Evolutionary conservation across 306 rosid genomes (phyloP).

Genomic region (Cicer bijugum): DNA sequence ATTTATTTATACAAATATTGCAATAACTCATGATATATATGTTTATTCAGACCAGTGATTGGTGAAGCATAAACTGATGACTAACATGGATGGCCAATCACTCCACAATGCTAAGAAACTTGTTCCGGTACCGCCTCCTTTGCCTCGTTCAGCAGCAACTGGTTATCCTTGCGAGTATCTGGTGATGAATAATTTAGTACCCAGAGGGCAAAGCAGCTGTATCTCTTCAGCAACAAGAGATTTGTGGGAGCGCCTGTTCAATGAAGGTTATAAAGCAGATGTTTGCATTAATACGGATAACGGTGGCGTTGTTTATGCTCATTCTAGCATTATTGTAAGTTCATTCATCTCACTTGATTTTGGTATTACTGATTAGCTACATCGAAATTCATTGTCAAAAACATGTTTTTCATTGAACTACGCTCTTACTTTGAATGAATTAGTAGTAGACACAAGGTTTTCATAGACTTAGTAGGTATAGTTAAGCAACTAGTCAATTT

Average conservation of each 20-base stretch:
- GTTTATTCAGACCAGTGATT: constrained; percentile 53
- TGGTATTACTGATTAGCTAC: constrained; percentile 27
- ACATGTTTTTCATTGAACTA: neutral
- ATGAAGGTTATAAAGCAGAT: constrained; percentile 79
- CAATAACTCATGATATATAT: neutral
- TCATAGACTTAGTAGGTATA: neutral
- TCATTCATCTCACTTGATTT: constrained; percentile 26
- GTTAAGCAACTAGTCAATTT: neutral
- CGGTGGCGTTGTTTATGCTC: constrained; percentile 74
- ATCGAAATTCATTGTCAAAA: constrained; percentile 25
- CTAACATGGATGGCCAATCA: constrained; percentile 42
- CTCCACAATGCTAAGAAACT: constrained; percentile 38
- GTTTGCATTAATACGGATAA: constrained; percentile 65
- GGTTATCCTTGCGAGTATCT: constrained; percentile 35
- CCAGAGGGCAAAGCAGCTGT: constrained; percentile 50
- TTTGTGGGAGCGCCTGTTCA: constrained; percentile 73
- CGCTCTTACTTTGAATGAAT: neutral
- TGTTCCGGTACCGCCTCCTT: constrained; percentile 60
- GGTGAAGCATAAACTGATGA: constrained; percentile 47
- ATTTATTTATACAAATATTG: neutral
- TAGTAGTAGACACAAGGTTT: neutral
- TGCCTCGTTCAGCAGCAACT: constrained; percentile 50
- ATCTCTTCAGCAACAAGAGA: constrained; percentile 58
- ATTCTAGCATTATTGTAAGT: constrained; percentile 84
- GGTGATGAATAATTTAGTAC: constrained; percentile 37